Base-by-base conservation (phyloP, 345 rosid species). In the Brassica rapa region DNA sequence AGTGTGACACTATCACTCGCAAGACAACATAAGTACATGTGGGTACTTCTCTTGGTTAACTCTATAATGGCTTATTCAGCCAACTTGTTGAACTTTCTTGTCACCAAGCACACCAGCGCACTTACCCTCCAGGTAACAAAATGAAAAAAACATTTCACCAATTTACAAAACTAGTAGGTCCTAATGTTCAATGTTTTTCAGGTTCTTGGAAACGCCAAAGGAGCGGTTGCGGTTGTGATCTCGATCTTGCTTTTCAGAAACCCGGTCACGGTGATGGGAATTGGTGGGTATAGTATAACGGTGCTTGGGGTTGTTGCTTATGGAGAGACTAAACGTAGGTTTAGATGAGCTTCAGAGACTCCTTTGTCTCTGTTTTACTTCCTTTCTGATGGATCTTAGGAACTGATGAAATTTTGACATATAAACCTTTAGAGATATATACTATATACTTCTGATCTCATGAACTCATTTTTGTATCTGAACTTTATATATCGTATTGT, bases 151-250 rank as follows among this genome's bases (percentile, higher is more conserved):
- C 25, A 4, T 19, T 39, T 15, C 37, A 4, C 19, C n/a, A 0
- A 5, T 67, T 51, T 4, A 61, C 46, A 16, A 43, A 46, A 14
- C 33, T 59, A 59, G 63, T 25, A 56, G 55, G 14, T 24, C 10
- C 24, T 49, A 37, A 72, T 72, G 69, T 49, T 30, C 56, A 65
- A 49, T 60, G 55, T 37, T 70, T 69, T 35, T 32, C 89, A 94
- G 98, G 97, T 94, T 15, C 80, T 94, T 56, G 98, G 98, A 72
- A 92, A 92, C 72, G 97, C 98, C 4, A 94, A 94, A 82, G 98
- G 97, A n/a, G 98, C 97, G 8, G 95, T 90, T 33, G 97, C 97
- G 3, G 96, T 90, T 32, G 97, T 90, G 21, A 89, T 94, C 63
- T 94, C 97, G 2, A 87, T 92, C 24, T 82, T 94, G 68, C 84